These are phyloP conservation scores for Trapa bicornis DNA, from an alignment of 345 rosid species.

Conservation along the genomic window DNA sequence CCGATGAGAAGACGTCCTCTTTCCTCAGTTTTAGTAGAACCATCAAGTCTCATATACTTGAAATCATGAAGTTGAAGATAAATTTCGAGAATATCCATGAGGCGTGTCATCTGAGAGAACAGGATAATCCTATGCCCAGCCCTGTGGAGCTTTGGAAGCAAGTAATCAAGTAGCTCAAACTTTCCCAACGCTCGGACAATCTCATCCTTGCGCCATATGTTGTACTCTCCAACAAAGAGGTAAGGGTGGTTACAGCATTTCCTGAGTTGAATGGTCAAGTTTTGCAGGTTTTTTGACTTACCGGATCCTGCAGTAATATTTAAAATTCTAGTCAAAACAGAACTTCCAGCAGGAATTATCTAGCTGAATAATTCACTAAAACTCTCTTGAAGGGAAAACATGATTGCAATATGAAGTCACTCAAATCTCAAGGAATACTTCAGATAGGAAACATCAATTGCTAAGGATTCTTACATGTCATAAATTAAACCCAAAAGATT, in stretches of 20 bases:
- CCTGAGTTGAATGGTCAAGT: conserved; percentile 89
- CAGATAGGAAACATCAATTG: not conserved
- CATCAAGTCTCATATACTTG: conserved; percentile 90
- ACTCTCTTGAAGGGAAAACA: not conserved
- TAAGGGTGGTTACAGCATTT: conserved; percentile 99
- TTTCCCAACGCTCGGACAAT: conserved; percentile 91
- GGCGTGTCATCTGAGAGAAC: conserved; percentile 97
- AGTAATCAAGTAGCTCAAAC: conserved; percentile 90
- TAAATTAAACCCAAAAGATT: not conserved
- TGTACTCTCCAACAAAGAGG: conserved; percentile 71
- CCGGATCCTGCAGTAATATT: conserved; percentile 50
- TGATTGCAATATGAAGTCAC: not conserved
- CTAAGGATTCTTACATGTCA: not conserved
- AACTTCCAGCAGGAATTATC: not conserved
- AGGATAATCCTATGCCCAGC: conserved; percentile 84
- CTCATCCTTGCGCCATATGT: conserved; percentile 81
- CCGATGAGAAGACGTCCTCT: conserved; percentile 67
- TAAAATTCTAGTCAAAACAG: not conserved
- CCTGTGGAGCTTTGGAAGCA: conserved; percentile 80
- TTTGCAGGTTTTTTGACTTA: conserved; percentile 80
- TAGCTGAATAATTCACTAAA: not conserved
- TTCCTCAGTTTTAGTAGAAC: conserved; percentile 93
- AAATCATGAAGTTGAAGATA: conserved; percentile 66
- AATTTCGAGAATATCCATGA: conserved; percentile 82
- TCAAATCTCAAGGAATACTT: not conserved